These are phyloP conservation scores for Hemisphaericaspora nanyangensis DNA, from an alignment of 805 yeast genomes.

Conservation along the genomic window DNA sequence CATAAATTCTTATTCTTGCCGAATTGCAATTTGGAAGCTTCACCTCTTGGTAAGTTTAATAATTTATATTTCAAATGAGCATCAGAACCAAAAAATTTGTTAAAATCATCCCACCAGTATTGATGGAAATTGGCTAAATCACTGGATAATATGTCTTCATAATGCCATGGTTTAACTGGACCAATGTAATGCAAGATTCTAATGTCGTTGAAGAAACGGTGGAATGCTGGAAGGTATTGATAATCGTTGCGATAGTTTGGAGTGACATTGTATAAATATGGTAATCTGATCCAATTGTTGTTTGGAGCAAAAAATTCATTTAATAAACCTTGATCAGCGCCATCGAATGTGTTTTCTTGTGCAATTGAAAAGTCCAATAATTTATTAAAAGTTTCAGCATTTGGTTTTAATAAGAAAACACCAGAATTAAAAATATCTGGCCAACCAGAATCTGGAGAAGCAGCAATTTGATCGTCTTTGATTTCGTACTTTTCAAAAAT, in stretches of 20 bases:
- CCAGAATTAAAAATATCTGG: slow-evolving; percentile 32
- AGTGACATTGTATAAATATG: slow-evolving; percentile 34
- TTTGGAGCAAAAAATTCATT: slow-evolving; percentile 29
- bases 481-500: slow-evolving; percentile 16
- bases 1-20: slow-evolving; percentile 17
- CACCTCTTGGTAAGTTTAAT: slow-evolving; percentile 16
- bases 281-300: slow-evolving; percentile 26
- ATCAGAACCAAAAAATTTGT: slow-evolving; percentile 16
- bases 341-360: slow-evolving; percentile 24
- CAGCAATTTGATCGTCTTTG: slow-evolving; percentile 12
- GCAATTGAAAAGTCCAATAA: slow-evolving; percentile 13
- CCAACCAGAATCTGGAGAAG: slow-evolving; percentile 31
- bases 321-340: slow-evolving; percentile 37
- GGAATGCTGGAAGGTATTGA: slow-evolving; percentile 32
- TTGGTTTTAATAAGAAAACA: slow-evolving; percentile 21
- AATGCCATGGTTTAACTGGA: slow-evolving; percentile 29
- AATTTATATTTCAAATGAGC: slow-evolving; percentile 11
- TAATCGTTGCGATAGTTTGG: slow-evolving; percentile 25
- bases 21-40: slow-evolving; percentile 19
- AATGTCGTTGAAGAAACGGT: slow-evolving; percentile 24
- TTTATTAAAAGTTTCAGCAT: slow-evolving; percentile 11
- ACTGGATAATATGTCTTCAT: slow-evolving; percentile 10
- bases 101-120: slow-evolving; percentile 29
- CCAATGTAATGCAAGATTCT: slow-evolving; percentile 33
- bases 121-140: slow-evolving; percentile 21